Evolutionary conservation across 495 filamentous ascomycete genomes (phyloP).

Genomic region (Astrothelium subdiscretum): DNA sequence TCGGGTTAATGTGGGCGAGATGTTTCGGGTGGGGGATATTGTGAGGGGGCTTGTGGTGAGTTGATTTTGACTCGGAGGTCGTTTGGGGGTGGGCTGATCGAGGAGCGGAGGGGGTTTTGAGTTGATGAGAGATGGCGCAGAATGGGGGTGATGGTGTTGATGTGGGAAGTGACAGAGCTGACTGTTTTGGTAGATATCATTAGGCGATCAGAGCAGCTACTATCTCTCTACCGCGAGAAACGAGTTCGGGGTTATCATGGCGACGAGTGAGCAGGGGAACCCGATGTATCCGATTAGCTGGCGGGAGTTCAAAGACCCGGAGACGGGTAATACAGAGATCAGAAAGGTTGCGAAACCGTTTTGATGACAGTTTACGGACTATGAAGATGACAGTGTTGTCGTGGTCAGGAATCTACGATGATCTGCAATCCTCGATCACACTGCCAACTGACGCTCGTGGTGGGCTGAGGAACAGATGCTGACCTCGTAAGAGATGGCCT

Average conservation of each 20-base stretch:
- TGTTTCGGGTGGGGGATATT: slow-evolving; percentile 88
- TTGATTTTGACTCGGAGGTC: slow-evolving; percentile 14
- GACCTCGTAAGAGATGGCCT: too few species aligned
- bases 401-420: background rate
- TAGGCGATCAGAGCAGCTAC: slow-evolving; percentile 90
- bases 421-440: background rate
- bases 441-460: too few species aligned
- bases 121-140: background rate
- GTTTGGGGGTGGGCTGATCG: background rate
- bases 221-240: slow-evolving; percentile 84
- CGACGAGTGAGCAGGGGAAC: slow-evolving; percentile 76
- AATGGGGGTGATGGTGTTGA: background rate
- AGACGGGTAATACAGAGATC: slow-evolving; percentile 63
- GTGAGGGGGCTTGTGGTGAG: slow-evolving; percentile 75
- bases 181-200: slow-evolving; percentile 47
- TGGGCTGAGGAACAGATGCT: too few species aligned
- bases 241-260: slow-evolving; percentile 89
- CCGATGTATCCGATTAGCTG: slow-evolving; percentile 85
- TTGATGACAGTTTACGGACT: slow-evolving; percentile 32
- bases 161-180: background rate
- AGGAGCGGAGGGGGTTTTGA: too few species aligned
- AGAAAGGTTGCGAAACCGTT: slow-evolving; percentile 93
- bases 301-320: slow-evolving; percentile 81
- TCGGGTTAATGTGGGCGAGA: slow-evolving; percentile 76
- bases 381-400: background rate